These are phyloP conservation scores for Camillea tinctor DNA, from an alignment of 2,329 filamentous ascomycete genomes.

Conservation along the genomic window DNA sequence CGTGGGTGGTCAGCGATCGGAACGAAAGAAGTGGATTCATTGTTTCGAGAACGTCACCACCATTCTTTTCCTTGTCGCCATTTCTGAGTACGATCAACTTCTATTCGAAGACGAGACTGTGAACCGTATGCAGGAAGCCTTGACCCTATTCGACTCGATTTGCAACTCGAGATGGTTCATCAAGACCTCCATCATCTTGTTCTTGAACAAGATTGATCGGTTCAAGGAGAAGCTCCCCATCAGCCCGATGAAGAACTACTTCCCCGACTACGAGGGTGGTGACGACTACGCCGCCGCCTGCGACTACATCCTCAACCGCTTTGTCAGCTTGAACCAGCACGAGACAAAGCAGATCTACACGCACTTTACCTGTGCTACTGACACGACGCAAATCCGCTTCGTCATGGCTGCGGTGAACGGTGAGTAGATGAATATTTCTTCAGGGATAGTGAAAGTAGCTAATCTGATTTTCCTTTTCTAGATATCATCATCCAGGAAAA, in stretches of 20 bases:
- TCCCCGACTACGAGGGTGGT: conserved; percentile 90
- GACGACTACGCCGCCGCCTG: conserved; percentile 94
- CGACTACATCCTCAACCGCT: conserved; percentile 98
- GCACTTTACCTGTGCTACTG: conserved; percentile 97
- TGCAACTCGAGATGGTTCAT: conserved; percentile 90
- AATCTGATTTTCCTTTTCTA: conserved; percentile 42
- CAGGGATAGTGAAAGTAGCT: conserved; percentile 31
- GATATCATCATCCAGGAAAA: conserved; percentile 99
- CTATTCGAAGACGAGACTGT: conserved; percentile 95
- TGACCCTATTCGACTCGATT: conserved; percentile 84
- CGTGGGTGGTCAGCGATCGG: conserved; percentile 90
- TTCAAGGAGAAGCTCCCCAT: conserved; percentile 83
- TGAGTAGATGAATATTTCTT: conserved; percentile 45
- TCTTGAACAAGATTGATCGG: conserved; percentile 85
- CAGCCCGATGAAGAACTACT: conserved; percentile 85
- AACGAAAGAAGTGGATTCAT: conserved; percentile 99
- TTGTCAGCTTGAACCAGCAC: conserved; percentile 97
- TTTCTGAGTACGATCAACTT: conserved; percentile 94
- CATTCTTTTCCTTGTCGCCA: conserved; percentile 93
- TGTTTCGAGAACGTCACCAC: conserved; percentile 98
- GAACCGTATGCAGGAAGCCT: conserved; percentile 89
- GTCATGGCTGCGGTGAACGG: conserved; percentile 99
- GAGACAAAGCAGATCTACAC: conserved; percentile 99
- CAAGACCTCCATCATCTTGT: conserved; percentile 84
- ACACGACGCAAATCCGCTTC: conserved; percentile 98